A percentile compares a stretch with the other conserved stretches of the same genome.
Evolutionary conservation across 2,329 filamentous ascomycete species (phyloP).

Genomic region (Helminthosporium solani): DNA sequence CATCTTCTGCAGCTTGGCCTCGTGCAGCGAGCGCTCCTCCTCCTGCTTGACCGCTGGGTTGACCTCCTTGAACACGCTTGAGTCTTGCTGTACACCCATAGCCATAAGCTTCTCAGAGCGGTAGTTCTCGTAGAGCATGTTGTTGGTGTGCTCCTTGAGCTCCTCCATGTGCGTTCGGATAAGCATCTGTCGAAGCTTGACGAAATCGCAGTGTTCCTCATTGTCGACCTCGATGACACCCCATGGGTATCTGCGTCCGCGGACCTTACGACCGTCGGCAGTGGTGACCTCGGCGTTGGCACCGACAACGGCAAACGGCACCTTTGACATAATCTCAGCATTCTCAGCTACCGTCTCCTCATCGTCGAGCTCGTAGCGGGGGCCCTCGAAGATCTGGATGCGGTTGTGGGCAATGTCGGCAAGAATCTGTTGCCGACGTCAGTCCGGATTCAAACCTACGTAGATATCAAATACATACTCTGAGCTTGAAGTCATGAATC

Average conservation of each 20-base stretch:
- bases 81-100: slow-evolving; percentile 98
- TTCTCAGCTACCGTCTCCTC: slow-evolving; percentile 99
- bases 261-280: slow-evolving; percentile 89
- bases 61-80: slow-evolving; percentile 99
- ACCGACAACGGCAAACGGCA: slow-evolving; percentile 96
- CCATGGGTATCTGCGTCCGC: slow-evolving; percentile 96
- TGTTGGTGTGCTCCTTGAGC: slow-evolving; percentile 99
- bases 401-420: slow-evolving; percentile 95
- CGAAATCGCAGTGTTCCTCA: slow-evolving; percentile 99
- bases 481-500: slow-evolving; percentile 89
- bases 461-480: slow-evolving; percentile 63
- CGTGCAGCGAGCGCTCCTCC: slow-evolving; percentile 95
- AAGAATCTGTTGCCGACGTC: slow-evolving; percentile 72
- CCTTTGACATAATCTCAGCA: slow-evolving; percentile 99
- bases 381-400: slow-evolving; percentile 98
- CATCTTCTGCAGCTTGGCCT: slow-evolving; percentile 99
- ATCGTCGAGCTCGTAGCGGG: slow-evolving; percentile 96
- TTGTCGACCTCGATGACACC: slow-evolving; percentile 99
- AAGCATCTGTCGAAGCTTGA: slow-evolving; percentile 99
- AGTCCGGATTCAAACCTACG: slow-evolving; percentile 4
- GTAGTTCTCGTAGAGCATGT: slow-evolving; percentile 98
- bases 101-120: slow-evolving; percentile 97
- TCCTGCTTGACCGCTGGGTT: slow-evolving; percentile 99
- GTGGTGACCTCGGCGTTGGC: slow-evolving; percentile 92
- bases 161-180: slow-evolving; percentile 99